These are phyloP conservation scores for Simmondsia chinensis DNA, from an alignment of 148 eudicot genomes.

Conservation along the genomic window DNA sequence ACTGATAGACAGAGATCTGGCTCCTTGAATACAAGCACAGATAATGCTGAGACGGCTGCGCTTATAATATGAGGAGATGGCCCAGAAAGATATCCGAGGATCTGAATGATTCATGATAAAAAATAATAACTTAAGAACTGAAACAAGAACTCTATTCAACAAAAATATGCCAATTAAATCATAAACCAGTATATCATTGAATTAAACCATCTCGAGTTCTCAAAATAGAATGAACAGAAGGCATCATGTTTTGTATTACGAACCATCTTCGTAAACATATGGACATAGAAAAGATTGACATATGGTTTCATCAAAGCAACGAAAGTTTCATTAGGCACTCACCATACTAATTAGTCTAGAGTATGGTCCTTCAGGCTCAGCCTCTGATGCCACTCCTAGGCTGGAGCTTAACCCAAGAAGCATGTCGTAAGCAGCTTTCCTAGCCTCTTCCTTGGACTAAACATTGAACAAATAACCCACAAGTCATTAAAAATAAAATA, in stretches of 20 bases:
- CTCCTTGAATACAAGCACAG: conserved; percentile 64
- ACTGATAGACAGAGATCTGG: conserved; percentile 43
- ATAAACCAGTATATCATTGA: no score
- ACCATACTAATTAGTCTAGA: conserved; percentile 69
- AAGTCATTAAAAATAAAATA: background rate
- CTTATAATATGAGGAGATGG: conserved; percentile 83
- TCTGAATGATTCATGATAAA: conserved; percentile 30
- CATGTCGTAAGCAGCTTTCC: conserved; percentile 78
- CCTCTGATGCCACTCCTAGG: conserved; percentile 38
- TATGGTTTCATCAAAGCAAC: no score
- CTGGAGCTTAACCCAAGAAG: conserved; percentile 49
- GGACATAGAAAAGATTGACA: no score
- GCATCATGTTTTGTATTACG: no score
- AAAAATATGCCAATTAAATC: no score
- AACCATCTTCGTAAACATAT: no score
- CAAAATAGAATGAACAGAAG: no score
- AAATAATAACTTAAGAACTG: conserved; percentile 1
- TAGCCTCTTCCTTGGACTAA: conserved; percentile 72
- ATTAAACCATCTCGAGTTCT: no score
- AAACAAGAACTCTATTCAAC: no score
- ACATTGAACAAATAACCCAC: conserved; percentile 2
- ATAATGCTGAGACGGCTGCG: conserved; percentile 88
- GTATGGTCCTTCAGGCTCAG: conserved; percentile 33
- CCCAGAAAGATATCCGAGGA: conserved; percentile 79
- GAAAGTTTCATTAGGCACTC: conserved; percentile 11